A percentile compares a stretch with the other conserved stretches of the same genome.
Evolutionary conservation across 2,329 filamentous ascomycete species (phyloP).

Genomic region (Zasmidium angulare): DNA sequence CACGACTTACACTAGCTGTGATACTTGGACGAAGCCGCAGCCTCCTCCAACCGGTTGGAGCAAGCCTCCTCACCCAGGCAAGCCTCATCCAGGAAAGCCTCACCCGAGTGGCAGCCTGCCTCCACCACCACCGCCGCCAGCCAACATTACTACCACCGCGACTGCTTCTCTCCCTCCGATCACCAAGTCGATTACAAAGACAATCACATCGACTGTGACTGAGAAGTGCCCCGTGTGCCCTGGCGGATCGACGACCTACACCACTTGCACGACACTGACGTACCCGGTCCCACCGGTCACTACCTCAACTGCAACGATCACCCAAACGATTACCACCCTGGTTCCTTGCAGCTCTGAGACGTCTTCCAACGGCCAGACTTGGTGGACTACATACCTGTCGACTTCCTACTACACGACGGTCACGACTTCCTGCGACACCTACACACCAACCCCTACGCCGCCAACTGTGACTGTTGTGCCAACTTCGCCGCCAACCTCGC

Average conservation of each 20-base stretch:
- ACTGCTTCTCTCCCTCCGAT: neutral
- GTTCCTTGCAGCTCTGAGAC: slow-evolving; percentile 6
- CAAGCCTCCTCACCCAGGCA: neutral
- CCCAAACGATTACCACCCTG: slow-evolving; percentile 7
- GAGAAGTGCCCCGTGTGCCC: neutral
- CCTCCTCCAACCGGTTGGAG: neutral
- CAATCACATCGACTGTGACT: neutral
- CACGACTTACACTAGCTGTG: neutral
- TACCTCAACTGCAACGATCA: slow-evolving; percentile 5
- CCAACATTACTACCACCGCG: neutral
- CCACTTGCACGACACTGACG: neutral
- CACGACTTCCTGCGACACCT: neutral
- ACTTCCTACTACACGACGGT: slow-evolving; percentile 6
- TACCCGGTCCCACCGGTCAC: neutral
- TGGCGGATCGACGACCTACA: neutral
- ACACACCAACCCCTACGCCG: neutral
- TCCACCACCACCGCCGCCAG: neutral
- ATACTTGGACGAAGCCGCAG: neutral
- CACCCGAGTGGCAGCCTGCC: neutral
- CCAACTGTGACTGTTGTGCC: neutral
- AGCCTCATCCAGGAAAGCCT: neutral
- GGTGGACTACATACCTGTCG: slow-evolving; percentile 8
- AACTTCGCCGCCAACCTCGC: neutral
- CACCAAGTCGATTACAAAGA: neutral
- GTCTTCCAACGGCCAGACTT: slow-evolving; percentile 5